Conservation (phyloP, 2,329 filamentous ascomycete genomes). For the Grosmannia penicillata region DNA sequence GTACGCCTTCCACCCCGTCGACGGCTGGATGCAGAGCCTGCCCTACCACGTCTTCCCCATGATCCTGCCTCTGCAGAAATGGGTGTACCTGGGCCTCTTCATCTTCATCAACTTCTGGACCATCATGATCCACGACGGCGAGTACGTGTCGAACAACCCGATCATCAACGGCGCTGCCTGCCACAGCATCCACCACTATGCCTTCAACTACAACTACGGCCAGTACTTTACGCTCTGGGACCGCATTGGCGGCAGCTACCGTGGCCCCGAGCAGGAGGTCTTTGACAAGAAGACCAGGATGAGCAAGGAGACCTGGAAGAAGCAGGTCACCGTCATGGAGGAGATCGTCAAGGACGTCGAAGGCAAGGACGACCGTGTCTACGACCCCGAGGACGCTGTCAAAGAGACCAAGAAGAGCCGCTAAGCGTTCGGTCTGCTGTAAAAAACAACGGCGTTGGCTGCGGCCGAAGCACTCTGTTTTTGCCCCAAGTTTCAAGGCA, state of each 20-base stretch:
- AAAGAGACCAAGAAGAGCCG: slow-evolving; percentile 30
- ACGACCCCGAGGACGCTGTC: slow-evolving; percentile 19
- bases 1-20: slow-evolving; percentile 87
- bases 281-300: slow-evolving; percentile 79
- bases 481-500: too few relatives aligned
- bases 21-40: slow-evolving; percentile 76
- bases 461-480: too few relatives aligned
- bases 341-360: slow-evolving; percentile 58
- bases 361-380: slow-evolving; percentile 36
- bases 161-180: slow-evolving; percentile 89
- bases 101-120: slow-evolving; percentile 95
- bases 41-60: slow-evolving; percentile 93
- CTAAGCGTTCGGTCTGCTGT: slow-evolving; percentile 2
- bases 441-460: too few relatives aligned
- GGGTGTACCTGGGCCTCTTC: slow-evolving; percentile 75
- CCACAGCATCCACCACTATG: slow-evolving; percentile 81
- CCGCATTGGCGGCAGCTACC: slow-evolving; percentile 72
- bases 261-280: slow-evolving; percentile 70
- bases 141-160: slow-evolving; percentile 84
- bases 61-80: slow-evolving; percentile 82
- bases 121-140: slow-evolving; percentile 88
- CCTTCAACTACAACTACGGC: slow-evolving; percentile 85
- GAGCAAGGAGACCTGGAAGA: slow-evolving; percentile 64
- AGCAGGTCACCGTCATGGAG: slow-evolving; percentile 65
- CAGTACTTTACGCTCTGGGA: slow-evolving; percentile 93